A percentile compares a stretch with the other conserved stretches of the same genome.
Evolutionary conservation across 2,329 filamentous ascomycete species (phyloP).

Genomic region (Pseudopithomyces chartarum): DNA sequence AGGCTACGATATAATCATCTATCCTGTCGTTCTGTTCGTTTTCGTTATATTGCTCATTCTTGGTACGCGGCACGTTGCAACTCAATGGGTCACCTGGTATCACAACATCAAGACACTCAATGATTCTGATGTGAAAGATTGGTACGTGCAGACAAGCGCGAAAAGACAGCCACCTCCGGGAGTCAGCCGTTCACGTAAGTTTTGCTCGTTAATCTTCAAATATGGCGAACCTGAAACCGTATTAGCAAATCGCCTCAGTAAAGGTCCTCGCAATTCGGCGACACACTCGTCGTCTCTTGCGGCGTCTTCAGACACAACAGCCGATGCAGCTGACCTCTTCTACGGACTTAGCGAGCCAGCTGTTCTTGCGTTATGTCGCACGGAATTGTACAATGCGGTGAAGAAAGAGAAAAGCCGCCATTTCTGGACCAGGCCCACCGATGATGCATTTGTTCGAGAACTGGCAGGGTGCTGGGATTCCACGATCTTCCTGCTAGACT

Average conservation of each 20-base stretch:
- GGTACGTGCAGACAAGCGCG: constrained; percentile 49
- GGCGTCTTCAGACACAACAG: constrained; percentile 37
- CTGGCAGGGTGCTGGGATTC: constrained; percentile 59
- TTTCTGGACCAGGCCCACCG: constrained; percentile 50
- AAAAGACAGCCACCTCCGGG: constrained; percentile 15
- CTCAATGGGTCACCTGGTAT: constrained; percentile 65
- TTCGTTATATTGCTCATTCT: constrained; percentile 59
- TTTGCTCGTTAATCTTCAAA: constrained; percentile 8
- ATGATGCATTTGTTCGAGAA: constrained; percentile 54
- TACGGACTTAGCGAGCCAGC: constrained; percentile 55
- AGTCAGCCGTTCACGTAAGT: constrained; percentile 17
- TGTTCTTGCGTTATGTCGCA: constrained; percentile 54
- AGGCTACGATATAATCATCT: constrained; percentile 60
- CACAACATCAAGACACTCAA: constrained; percentile 55
- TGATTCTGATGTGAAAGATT: constrained; percentile 57
- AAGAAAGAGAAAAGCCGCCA: constrained; percentile 50
- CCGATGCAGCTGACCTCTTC: constrained; percentile 44
- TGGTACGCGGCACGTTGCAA: constrained; percentile 59
- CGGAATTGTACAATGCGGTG: constrained; percentile 53
- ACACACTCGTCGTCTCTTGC: constrained; percentile 30
- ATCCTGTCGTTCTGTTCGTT: constrained; percentile 59
- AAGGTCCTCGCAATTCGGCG: constrained; percentile 27
- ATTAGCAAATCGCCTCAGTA: constrained; percentile 20
- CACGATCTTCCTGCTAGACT: constrained; percentile 59
- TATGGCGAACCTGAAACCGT: neutral